A percentile compares a stretch with the other conserved stretches of the same genome.
phyloP scores from a whole-genome alignment of 306 rosid species.

The Phaseolus lunatus region DNA sequence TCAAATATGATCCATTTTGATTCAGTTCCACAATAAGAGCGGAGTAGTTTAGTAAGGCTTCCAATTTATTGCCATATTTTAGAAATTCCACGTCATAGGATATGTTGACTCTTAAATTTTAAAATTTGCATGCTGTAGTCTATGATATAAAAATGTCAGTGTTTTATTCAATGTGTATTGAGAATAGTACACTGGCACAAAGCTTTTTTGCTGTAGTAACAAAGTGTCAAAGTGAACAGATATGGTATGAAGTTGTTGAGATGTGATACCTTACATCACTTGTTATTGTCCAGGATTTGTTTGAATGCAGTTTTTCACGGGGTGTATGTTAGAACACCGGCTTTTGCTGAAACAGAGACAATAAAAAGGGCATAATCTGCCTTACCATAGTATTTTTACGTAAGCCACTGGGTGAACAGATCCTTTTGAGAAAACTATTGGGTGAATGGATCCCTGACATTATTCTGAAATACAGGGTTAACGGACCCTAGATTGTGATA shows the following conservation, averaged over 20 bases:
- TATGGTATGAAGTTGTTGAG: neutral
- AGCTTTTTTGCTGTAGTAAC: neutral
- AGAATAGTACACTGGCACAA: neutral
- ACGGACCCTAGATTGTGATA: neutral
- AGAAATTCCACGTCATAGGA: neutral
- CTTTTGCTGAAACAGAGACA: neutral
- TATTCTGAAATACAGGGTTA: neutral
- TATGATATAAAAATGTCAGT: neutral
- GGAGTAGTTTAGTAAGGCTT: neutral
- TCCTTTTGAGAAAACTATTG: neutral
- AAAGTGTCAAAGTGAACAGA: neutral
- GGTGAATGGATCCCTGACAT: neutral
- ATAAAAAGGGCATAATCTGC: neutral
- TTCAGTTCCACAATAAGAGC: neutral
- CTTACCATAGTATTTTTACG: neutral
- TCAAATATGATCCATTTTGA: neutral
- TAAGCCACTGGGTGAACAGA: neutral
- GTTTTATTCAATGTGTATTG: neutral
- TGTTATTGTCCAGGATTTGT: conserved; percentile 3
- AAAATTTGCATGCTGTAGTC: neutral
- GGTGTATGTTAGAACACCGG: neutral
- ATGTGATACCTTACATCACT: neutral
- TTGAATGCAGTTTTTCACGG: neutral
- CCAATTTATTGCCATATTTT: neutral
- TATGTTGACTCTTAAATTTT: neutral